phyloP scores from a whole-genome alignment of 2,329 filamentous ascomycete genomes.

The Monosporascus sp. region DNA sequence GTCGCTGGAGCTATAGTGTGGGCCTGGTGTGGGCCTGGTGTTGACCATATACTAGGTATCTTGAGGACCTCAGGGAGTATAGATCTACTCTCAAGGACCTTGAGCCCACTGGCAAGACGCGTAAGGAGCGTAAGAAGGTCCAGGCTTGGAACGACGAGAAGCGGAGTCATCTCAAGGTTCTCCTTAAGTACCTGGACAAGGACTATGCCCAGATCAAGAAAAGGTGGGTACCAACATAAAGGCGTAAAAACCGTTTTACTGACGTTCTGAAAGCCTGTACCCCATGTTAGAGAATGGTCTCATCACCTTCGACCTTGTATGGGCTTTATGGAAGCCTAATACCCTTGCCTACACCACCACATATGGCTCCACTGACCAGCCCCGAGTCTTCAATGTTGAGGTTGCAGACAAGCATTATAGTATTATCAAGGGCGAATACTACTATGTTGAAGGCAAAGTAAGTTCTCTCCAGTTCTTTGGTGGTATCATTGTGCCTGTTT shows the following conservation, averaged over 20 bases:
- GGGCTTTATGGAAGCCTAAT: conserved; percentile 85
- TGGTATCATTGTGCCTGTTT: neutral
- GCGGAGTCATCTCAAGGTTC: conserved; percentile 62
- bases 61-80: conserved; percentile 66
- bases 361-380: conserved; percentile 71
- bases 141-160: conserved; percentile 54
- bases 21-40: neutral
- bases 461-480: neutral
- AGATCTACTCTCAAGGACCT: conserved; percentile 60
- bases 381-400: conserved; percentile 77
- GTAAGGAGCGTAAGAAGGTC: conserved; percentile 56
- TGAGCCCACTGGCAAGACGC: conserved; percentile 41
- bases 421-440: conserved; percentile 69
- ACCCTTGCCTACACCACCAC: conserved; percentile 73
- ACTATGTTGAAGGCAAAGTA: conserved; percentile 64
- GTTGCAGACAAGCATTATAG: conserved; percentile 64
- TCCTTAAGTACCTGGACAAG: conserved; percentile 71
- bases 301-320: conserved; percentile 83
- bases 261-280: conserved; percentile 51
- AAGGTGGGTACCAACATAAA: conserved; percentile 24
- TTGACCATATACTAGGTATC: conserved; percentile 49
- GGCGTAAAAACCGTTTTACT: neutral
- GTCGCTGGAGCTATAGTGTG: neutral
- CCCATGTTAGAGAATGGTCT: conserved; percentile 75
- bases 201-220: conserved; percentile 78